These are phyloP conservation scores for Ogataea paradorogensis DNA, from an alignment of 805 yeast species.

Conservation along the genomic window DNA sequence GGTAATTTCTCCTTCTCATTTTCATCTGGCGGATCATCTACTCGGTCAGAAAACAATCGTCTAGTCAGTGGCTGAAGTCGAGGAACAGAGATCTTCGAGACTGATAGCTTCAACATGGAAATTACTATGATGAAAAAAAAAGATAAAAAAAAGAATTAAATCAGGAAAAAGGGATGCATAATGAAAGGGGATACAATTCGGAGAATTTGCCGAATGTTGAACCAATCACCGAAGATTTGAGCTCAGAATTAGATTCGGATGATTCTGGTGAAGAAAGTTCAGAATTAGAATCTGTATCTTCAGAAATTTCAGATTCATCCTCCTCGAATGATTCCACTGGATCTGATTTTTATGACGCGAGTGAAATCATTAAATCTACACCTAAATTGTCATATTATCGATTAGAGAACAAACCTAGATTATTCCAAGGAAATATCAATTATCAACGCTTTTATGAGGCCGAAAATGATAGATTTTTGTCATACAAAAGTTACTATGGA, in stretches of 20 bases:
- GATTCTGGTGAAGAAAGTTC: not conserved
- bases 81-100: not conserved
- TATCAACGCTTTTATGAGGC: conserved; percentile 15
- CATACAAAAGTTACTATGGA: conserved; percentile 13
- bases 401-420: conserved; percentile 13
- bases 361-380: conserved; percentile 6
- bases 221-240: not conserved
- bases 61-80: not conserved
- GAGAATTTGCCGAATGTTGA: not conserved
- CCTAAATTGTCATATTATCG: conserved; percentile 12
- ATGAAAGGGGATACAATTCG: not conserved
- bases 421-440: conserved; percentile 24
- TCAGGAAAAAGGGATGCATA: not conserved
- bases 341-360: conserved; percentile 8
- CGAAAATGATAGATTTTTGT: conserved; percentile 10
- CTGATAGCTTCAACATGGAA: conserved; percentile 7
- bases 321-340: not conserved
- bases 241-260: not conserved
- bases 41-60: conserved; percentile 1
- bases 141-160: conserved; percentile 3
- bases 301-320: not conserved
- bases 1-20: conserved; percentile 5
- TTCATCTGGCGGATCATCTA: conserved; percentile 1
- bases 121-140: not conserved
- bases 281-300: not conserved